Conservation (phyloP, 2,329 filamentous ascomycete genomes). For the Zasmidium citrigriseum region DNA sequence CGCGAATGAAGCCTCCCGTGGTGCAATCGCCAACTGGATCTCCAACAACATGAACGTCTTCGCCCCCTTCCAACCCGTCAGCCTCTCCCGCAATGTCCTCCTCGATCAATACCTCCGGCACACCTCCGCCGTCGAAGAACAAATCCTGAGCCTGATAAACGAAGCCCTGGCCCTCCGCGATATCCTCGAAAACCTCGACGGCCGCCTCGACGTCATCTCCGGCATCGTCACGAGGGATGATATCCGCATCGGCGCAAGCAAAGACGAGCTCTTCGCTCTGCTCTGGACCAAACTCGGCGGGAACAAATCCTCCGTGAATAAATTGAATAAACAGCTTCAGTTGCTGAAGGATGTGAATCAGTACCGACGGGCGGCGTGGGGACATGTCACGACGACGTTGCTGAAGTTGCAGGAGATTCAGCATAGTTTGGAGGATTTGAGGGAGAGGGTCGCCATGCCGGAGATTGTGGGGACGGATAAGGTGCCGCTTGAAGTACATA, state of each 20-base stretch:
- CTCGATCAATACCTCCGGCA: constrained; percentile 76
- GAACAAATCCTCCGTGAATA: constrained; percentile 62
- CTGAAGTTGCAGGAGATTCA: constrained; percentile 74
- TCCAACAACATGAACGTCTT: constrained; percentile 47
- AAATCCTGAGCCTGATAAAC: constrained; percentile 66
- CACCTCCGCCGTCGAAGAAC: constrained; percentile 67
- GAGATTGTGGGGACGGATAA: constrained; percentile 57
- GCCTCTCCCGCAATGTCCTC: constrained; percentile 62
- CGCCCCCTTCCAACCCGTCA: constrained; percentile 63
- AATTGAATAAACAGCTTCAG: constrained; percentile 63
- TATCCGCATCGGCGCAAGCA: constrained; percentile 57
- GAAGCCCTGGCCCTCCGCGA: constrained; percentile 69
- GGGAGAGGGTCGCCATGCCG: constrained; percentile 69
- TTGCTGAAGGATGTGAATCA: constrained; percentile 66
- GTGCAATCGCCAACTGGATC: constrained; percentile 45
- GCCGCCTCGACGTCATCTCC: constrained; percentile 68
- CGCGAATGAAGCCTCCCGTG: constrained; percentile 40
- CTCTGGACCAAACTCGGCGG: constrained; percentile 76
- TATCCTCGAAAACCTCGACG: constrained; percentile 68
- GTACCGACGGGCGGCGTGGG: constrained; percentile 66
- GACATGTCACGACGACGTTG: constrained; percentile 69
- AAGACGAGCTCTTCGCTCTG: constrained; percentile 66
- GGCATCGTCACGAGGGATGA: constrained; percentile 67
- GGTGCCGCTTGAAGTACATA: constrained; percentile 70
- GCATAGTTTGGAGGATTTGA: constrained; percentile 68